Evolutionary conservation across 2,329 filamentous ascomycete genomes (phyloP).

Genomic region (Aspergillus carbonarius): DNA sequence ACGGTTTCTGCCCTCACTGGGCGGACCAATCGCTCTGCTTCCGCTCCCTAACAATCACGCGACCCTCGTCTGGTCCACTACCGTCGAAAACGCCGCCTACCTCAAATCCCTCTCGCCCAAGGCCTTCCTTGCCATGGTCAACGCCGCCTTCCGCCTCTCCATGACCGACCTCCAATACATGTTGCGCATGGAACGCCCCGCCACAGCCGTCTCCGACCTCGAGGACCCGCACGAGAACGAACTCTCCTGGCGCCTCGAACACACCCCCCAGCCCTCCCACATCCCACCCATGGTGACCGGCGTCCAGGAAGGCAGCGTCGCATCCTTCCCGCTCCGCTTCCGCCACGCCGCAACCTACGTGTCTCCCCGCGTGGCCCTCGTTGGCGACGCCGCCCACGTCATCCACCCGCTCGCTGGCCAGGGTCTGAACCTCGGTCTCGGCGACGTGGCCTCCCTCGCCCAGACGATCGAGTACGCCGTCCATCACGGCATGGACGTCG

Average conservation of each 20-base stretch:
- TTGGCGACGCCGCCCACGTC: conserved; percentile 94
- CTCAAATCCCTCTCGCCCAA: conserved; percentile 71
- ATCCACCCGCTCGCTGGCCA: conserved; percentile 93
- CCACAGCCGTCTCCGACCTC: conserved; percentile 13
- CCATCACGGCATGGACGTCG: conserved; percentile 82
- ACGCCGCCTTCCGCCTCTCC: conserved; percentile 83
- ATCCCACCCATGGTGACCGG: conserved; percentile 66
- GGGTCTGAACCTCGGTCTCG: conserved; percentile 89
- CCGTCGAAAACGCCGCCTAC: conserved; percentile 71
- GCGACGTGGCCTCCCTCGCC: conserved; percentile 77
- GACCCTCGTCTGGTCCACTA: conserved; percentile 93
- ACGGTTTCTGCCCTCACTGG: conserved; percentile 78
- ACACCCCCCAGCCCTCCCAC: conserved; percentile 58
- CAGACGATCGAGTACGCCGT: conserved; percentile 74
- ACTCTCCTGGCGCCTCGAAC: conserved; percentile 75
- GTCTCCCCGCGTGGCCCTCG: conserved; percentile 81
- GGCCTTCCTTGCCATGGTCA: conserved; percentile 84
- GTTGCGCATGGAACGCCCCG: conserved; percentile 59
- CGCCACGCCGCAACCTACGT: conserved; percentile 94
- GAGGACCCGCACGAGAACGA: conserved; percentile 65
- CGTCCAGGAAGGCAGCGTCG: conserved; percentile 76
- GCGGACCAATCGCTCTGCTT: conserved; percentile 83
- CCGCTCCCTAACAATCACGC: conserved; percentile 81
- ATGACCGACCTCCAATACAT: conserved; percentile 80
- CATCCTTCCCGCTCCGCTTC: conserved; percentile 87